These are phyloP conservation scores for Guillardia theta DNA, from an alignment of 78 protist species.

Conservation along the genomic window DNA sequence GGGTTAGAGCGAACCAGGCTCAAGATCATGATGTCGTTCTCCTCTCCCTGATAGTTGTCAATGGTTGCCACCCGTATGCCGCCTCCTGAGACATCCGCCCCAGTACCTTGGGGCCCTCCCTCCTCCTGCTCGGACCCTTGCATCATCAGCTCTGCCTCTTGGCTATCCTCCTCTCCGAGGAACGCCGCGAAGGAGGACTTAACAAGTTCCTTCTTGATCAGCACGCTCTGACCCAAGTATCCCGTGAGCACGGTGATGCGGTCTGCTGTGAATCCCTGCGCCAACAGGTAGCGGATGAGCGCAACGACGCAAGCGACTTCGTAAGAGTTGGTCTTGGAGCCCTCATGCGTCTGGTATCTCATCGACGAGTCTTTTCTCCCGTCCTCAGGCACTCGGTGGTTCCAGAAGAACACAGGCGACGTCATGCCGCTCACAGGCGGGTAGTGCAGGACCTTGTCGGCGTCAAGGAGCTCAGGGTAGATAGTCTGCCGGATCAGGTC, in stretches of 20 bases:
- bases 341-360: too few species aligned
- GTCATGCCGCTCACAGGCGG: constrained; percentile 23
- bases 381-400: constrained; percentile 33
- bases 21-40: constrained; percentile 62
- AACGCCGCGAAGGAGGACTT: not conserved
- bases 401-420: not conserved
- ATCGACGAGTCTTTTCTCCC: not conserved
- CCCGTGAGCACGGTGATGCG: constrained; percentile 34
- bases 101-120: not conserved
- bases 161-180: not conserved
- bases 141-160: not conserved
- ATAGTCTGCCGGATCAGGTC: not conserved
- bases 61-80: not conserved
- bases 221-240: not conserved
- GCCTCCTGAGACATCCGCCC: not conserved
- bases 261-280: not conserved
- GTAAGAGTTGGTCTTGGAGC: not conserved
- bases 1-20: constrained; percentile 71
- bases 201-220: not conserved
- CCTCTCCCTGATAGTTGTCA: constrained; percentile 72
- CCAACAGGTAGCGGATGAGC: not conserved
- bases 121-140: not conserved
- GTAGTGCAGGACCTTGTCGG: not conserved
- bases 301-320: constrained; percentile 35
- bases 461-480: constrained; percentile 53